Evolutionary conservation across 345 rosid genomes (phyloP), one percentile per base, ranked within the genome.

Genomic region (Cardamine occulta): DNA sequence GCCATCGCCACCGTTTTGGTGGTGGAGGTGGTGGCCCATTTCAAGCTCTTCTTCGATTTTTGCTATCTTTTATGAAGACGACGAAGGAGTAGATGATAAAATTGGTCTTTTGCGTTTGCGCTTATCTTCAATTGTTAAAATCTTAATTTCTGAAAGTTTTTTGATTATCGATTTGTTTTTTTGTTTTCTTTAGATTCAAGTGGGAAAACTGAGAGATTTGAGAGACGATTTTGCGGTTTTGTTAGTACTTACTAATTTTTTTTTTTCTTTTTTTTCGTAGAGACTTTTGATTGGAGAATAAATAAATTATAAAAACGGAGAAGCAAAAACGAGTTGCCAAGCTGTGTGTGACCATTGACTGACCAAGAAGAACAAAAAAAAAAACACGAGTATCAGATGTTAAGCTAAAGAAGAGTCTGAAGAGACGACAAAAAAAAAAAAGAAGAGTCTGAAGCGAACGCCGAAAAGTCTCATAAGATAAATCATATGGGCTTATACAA

Each of bases 21-120:
- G 84, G 85, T 76, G 83, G 65, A 82, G 86, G 76, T 74, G 79
- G 74, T 86, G 87, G 39, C 84, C 88, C 91, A 90, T 89, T 53
- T 65, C 79, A 28, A 74, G 80, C 76, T 80, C 79, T 70, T 75
- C 80, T 70, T 79, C 81, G 81, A 79, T 79, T 73, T 67, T 73
- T 79, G 81, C 81, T 51, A 73, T 79, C 47, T 78, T 71, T 66
- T 42, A 13, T 9, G 42, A 29, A 15, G 39, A 52, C 18, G 63
- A 59, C n/a, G 57, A 17, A 24, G 34, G 5, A 19, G n/a, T 9
- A 28, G 53, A 67, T 23, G 13, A 31, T 24, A n/a, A n/a, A 17
- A 31, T 31, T 17, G 13, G 12, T 11, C 23, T 37, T 37, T 37
- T 37, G 14, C 13, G 42, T 37, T 51, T 37, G 21, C 3, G 19